phyloP scores from a whole-genome alignment of 2,329 filamentous ascomycete genomes.

The Hymenoscyphus scutula region DNA sequence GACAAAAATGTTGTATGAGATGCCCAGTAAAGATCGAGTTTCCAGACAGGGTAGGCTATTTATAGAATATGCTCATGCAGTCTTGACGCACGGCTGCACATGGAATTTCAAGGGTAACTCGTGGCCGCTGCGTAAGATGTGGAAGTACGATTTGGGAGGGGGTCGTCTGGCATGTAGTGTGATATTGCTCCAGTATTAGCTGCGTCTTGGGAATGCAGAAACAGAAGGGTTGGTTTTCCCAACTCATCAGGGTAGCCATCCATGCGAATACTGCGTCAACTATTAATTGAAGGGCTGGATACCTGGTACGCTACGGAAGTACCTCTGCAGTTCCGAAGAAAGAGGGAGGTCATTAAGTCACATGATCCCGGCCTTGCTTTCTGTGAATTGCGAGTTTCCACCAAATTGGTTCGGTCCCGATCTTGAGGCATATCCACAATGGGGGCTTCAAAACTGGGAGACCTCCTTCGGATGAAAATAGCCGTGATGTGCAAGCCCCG shows the following conservation, averaged over 20 bases:
- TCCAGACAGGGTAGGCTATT: background rate
- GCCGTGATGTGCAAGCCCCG: background rate
- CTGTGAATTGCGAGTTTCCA: background rate
- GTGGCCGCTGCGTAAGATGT: conserved; percentile 2
- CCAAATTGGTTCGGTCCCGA: background rate
- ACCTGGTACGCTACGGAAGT: background rate
- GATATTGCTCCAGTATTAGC: background rate
- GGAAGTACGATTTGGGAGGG: background rate
- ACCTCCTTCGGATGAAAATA: background rate
- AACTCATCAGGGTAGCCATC: background rate
- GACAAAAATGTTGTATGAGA: background rate
- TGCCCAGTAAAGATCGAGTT: background rate
- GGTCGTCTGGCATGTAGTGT: background rate
- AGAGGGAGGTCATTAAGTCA: background rate
- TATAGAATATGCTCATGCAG: background rate
- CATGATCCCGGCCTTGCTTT: conserved; percentile 1
- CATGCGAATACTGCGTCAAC: background rate
- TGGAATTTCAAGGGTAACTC: conserved; percentile 4
- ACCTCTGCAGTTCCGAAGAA: background rate
- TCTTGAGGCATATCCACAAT: background rate
- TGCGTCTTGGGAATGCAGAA: background rate
- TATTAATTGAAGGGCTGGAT: background rate
- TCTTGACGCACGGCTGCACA: conserved; percentile 6
- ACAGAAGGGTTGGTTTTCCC: background rate
- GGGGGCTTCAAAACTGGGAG: background rate